Conservation (phyloP, 2,329 filamentous ascomycete genomes). For the Fusarium sp. region DNA sequence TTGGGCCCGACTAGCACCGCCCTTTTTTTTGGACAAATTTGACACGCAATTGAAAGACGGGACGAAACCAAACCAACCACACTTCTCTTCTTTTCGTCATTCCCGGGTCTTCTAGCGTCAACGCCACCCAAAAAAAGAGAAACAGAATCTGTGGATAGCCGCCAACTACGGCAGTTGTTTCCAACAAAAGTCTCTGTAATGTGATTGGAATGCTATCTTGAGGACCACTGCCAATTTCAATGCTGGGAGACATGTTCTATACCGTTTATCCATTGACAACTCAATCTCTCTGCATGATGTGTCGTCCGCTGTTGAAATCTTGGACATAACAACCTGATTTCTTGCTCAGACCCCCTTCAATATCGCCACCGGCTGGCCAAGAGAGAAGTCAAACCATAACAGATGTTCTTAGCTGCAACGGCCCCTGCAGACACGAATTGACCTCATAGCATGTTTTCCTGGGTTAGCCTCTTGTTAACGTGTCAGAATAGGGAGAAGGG, state of each 20-base stretch:
- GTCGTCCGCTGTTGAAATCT: conserved; percentile 3
- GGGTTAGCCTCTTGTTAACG: conserved; percentile 19
- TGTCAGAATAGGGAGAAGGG: conserved; percentile 9
- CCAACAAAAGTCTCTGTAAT: not conserved
- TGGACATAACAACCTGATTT: conserved; percentile 6
- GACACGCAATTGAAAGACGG: conserved; percentile 37
- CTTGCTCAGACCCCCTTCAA: conserved; percentile 10
- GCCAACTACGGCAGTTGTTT: conserved; percentile 4
- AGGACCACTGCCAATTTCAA: too few relatives aligned
- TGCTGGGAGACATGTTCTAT: too few relatives aligned
- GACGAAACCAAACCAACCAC: conserved; percentile 26
- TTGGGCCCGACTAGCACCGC: conserved; percentile 21
- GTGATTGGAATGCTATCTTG: too few relatives aligned
- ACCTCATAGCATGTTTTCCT: not conserved
- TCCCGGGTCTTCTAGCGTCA: conserved; percentile 32
- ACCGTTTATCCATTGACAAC: too few relatives aligned
- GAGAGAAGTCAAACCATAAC: conserved; percentile 4
- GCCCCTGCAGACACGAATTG: conserved; percentile 20
- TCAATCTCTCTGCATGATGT: not conserved
- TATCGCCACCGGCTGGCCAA: conserved; percentile 29
- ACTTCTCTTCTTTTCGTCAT: conserved; percentile 28
- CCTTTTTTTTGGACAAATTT: conserved; percentile 7
- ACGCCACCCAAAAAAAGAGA: conserved; percentile 30
- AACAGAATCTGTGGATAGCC: conserved; percentile 7
- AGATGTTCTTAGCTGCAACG: not conserved